phyloP scores from a whole-genome alignment of 2,329 filamentous ascomycete genomes.

The Xylariaceae sp. region DNA sequence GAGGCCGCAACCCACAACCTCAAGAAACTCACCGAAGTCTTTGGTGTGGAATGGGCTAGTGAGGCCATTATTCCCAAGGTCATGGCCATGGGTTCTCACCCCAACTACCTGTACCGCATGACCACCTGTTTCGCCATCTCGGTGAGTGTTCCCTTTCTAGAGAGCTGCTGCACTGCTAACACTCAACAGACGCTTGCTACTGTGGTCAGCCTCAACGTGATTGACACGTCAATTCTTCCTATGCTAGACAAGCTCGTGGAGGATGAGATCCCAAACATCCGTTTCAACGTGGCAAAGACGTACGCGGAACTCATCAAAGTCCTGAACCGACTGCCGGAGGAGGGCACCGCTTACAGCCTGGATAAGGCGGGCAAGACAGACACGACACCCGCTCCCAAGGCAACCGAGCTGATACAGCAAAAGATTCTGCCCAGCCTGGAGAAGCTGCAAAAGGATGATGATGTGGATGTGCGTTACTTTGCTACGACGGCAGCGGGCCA shows the following conservation, averaged over 20 bases:
- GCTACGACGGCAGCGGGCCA: conserved; percentile 77
- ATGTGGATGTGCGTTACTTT: conserved; percentile 97
- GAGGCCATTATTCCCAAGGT: conserved; percentile 98
- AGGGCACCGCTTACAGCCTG: conserved; percentile 76
- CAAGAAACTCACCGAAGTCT: conserved; percentile 97
- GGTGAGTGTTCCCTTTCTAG: conserved; percentile 50
- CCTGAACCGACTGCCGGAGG: conserved; percentile 81
- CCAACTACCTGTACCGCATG: conserved; percentile 99
- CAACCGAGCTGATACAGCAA: conserved; percentile 74
- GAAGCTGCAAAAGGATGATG: conserved; percentile 94
- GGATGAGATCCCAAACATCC: conserved; percentile 97
- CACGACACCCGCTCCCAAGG: conserved; percentile 59
- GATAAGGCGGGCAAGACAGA: conserved; percentile 64
- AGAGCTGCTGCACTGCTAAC: conserved; percentile 4
- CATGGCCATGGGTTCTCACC: conserved; percentile 95
- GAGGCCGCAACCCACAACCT: conserved; percentile 96
- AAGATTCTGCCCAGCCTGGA: conserved; percentile 83
- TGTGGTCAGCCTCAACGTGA: conserved; percentile 88
- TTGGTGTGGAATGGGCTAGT: conserved; percentile 95
- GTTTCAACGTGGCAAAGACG: conserved; percentile 98
- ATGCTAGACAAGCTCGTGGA: conserved; percentile 91
- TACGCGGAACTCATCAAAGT: conserved; percentile 85
- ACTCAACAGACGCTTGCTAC: conserved; percentile 73
- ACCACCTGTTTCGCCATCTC: conserved; percentile 99
- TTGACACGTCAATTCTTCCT: conserved; percentile 85